Conservation (phyloP, 2,329 filamentous ascomycete species). For the Aspergillus thermomutatus region DNA sequence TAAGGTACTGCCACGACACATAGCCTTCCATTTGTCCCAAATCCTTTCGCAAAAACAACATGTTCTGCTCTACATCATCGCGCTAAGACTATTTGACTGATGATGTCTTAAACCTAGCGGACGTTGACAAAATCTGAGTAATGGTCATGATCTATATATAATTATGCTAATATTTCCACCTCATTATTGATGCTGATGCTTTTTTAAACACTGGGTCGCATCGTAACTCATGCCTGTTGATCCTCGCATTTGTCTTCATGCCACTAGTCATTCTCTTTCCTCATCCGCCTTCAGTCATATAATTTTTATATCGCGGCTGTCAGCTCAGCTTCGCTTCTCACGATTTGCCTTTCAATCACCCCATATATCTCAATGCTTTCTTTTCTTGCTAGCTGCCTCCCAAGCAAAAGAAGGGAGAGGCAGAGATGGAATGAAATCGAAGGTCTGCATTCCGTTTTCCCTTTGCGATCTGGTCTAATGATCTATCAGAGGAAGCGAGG, state of each 20-base stretch:
- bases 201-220: background rate
- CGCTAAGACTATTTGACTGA: background rate
- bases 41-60: background rate
- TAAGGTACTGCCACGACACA: background rate
- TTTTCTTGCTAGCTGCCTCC: conserved; percentile 8
- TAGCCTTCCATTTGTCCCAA: background rate
- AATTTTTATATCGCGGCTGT: background rate
- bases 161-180: background rate
- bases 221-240: no score
- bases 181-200: background rate
- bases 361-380: conserved; percentile 6
- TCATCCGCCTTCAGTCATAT: background rate
- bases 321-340: background rate
- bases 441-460: conserved; percentile 11
- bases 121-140: background rate
- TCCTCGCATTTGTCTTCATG: background rate
- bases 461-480: background rate
- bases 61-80: background rate
- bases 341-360: background rate
- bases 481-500: conserved; percentile 20
- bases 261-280: background rate
- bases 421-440: conserved; percentile 23
- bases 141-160: background rate
- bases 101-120: background rate
- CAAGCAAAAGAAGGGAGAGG: conserved; percentile 10